Evolutionary conservation across 306 rosid genomes (phyloP).

Genomic region (Vigna hirtella): DNA sequence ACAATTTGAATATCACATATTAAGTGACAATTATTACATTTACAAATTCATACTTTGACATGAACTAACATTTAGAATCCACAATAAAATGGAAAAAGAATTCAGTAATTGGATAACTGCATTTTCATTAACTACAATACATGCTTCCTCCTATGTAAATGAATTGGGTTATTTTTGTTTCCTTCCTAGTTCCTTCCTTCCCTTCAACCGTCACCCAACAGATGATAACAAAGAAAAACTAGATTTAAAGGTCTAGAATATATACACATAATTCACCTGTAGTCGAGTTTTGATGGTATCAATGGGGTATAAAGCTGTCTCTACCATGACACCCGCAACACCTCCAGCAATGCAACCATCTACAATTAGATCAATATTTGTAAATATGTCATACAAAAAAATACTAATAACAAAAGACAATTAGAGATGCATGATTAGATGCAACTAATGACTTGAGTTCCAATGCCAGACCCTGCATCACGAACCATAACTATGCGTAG

Average conservation of each 20-base stretch:
- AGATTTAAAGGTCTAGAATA: neutral
- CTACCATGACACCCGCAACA: slow-evolving; percentile 87
- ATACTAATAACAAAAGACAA: slow-evolving; percentile 20
- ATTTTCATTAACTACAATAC: neutral
- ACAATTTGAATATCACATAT: neutral
- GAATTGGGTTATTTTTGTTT: neutral
- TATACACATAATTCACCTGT: slow-evolving; percentile 68
- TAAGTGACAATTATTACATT: slow-evolving; percentile 1
- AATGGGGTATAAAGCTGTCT: slow-evolving; percentile 89
- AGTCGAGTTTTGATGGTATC: slow-evolving; percentile 97
- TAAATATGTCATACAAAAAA: neutral
- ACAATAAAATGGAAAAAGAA: slow-evolving; percentile 7
- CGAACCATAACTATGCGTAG: neutral
- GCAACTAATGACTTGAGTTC: slow-evolving; percentile 27
- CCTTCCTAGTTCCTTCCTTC: slow-evolving; percentile 19
- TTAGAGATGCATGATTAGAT: neutral
- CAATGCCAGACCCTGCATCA: neutral
- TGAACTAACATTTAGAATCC: slow-evolving; percentile 11
- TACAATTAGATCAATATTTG: slow-evolving; percentile 55
- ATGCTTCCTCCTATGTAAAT: neutral
- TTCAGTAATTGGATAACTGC: neutral
- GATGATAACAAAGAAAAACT: neutral
- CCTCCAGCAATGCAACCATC: slow-evolving; percentile 97
- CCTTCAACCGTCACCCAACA: slow-evolving; percentile 12
- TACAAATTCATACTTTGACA: slow-evolving; percentile 21